These are phyloP conservation scores for Zygotorulaspora mrakii DNA, from an alignment of 1,139 yeast species.

Conservation along the genomic window DNA sequence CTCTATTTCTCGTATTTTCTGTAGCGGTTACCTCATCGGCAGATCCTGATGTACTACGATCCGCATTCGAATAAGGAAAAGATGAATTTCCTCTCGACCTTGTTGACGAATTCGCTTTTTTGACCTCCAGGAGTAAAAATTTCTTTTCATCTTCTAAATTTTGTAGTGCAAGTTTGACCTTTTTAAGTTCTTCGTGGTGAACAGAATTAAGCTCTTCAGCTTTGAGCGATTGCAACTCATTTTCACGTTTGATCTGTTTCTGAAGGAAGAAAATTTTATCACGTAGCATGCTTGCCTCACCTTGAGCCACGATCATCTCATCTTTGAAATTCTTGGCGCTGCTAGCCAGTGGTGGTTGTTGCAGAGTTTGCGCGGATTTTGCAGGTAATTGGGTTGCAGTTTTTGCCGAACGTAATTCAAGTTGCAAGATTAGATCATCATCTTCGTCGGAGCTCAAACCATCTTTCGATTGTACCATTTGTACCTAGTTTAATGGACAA, in stretches of 20 bases:
- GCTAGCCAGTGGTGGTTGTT: background rate
- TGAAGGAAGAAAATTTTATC: conserved; percentile 56
- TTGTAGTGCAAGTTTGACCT: conserved; percentile 47
- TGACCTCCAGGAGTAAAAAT: conserved; percentile 50
- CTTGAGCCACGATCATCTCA: conserved; percentile 53
- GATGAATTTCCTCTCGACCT: conserved; percentile 10
- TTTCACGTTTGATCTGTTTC: conserved; percentile 33
- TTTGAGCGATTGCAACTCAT: conserved; percentile 41
- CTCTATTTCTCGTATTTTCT: conserved; percentile 36
- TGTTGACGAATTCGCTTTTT: conserved; percentile 16
- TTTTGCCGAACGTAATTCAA: conserved; percentile 30
- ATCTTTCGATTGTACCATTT: conserved; percentile 9
- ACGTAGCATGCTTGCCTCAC: conserved; percentile 73
- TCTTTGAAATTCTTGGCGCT: conserved; percentile 6
- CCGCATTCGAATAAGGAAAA: conserved; percentile 6
- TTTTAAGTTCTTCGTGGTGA: conserved; percentile 45
- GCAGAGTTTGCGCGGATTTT: background rate
- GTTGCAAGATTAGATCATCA: conserved; percentile 28
- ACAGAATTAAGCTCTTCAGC: conserved; percentile 42
- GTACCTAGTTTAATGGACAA: background rate
- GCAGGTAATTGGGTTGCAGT: conserved; percentile 5
- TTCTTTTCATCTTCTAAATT: conserved; percentile 67
- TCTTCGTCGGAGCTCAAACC: conserved; percentile 22
- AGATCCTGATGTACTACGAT: conserved; percentile 3
- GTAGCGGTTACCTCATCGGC: conserved; percentile 12